Conservation (phyloP, 441 rosid genomes). For the Melastoma candidum region DNA sequence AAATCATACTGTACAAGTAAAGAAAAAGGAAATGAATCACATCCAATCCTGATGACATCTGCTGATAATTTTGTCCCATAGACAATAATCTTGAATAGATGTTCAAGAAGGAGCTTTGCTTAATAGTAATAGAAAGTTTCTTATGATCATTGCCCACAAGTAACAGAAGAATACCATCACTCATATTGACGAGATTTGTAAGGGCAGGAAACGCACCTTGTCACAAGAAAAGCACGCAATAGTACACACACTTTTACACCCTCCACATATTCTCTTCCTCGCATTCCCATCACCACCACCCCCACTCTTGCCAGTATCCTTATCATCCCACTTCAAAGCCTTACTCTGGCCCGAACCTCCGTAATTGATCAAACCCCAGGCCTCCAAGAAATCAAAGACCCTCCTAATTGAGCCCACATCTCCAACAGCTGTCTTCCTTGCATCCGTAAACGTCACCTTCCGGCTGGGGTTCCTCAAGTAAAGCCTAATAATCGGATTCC, state of each 20-base stretch:
- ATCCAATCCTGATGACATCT: too few relatives aligned
- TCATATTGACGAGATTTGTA: neutral
- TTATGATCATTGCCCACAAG: neutral
- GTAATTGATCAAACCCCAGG: constrained; percentile 81
- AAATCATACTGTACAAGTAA: constrained; percentile 51
- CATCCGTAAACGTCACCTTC: constrained; percentile 76
- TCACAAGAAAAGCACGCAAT: constrained; percentile 84
- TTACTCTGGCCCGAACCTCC: constrained; percentile 35
- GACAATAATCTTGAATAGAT: too few relatives aligned
- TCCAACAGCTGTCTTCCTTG: constrained; percentile 58
- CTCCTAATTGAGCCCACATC: constrained; percentile 86
- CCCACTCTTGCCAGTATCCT: constrained; percentile 32
- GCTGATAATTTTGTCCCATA: too few relatives aligned
- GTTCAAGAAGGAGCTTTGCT: too few relatives aligned
- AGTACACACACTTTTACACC: constrained; percentile 78
- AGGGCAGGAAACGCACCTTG: constrained; percentile 34
- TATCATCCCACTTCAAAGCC: constrained; percentile 83
- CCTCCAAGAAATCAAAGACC: constrained; percentile 81
- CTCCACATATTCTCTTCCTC: constrained; percentile 52
- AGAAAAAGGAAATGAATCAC: neutral
- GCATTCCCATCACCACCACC: constrained; percentile 11
- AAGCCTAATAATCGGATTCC: constrained; percentile 69
- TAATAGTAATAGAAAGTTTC: neutral
- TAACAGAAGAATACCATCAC: neutral
- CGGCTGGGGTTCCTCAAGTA: constrained; percentile 46